phyloP scores from a whole-genome alignment of 2,329 filamentous ascomycete species.

The Xylaria sp. region DNA sequence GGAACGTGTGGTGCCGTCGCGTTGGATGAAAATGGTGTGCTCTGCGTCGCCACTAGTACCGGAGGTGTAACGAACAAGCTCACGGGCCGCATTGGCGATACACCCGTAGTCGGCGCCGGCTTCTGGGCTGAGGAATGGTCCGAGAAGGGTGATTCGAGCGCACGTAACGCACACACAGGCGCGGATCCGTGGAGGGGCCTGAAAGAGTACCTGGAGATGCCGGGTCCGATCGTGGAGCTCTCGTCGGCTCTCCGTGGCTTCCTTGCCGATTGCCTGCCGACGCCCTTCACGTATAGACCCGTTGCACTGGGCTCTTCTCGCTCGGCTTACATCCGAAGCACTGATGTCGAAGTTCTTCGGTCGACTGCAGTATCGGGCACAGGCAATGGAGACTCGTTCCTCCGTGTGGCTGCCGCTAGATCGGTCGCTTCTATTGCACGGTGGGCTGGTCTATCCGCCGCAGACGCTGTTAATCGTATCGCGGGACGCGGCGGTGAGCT shows the following conservation, averaged over 20 bases:
- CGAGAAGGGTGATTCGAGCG: conserved; percentile 57
- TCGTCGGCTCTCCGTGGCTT: conserved; percentile 59
- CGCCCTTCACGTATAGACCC: conserved; percentile 56
- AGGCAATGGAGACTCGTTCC: conserved; percentile 89
- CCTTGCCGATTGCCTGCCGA: conserved; percentile 70
- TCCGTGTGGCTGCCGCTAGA: conserved; percentile 75
- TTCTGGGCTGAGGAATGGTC: conserved; percentile 92
- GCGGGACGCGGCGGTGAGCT: conserved; percentile 79
- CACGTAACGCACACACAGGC: conserved; percentile 17
- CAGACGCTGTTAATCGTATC: conserved; percentile 70
- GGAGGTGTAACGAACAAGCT: conserved; percentile 91
- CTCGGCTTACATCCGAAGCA: neutral
- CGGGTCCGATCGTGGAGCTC: conserved; percentile 54
- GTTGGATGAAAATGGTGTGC: conserved; percentile 77
- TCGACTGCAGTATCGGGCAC: conserved; percentile 77
- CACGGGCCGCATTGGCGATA: conserved; percentile 86
- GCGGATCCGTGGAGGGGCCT: conserved; percentile 38
- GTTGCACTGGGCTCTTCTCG: conserved; percentile 21
- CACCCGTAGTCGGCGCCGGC: conserved; percentile 82
- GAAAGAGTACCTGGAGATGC: conserved; percentile 37
- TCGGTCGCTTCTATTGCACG: conserved; percentile 79
- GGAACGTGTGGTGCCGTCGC: conserved; percentile 88
- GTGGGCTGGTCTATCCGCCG: conserved; percentile 65
- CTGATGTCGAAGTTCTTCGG: conserved; percentile 52
- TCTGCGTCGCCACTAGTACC: conserved; percentile 75